Conservation (phyloP, 805 yeast species). For the Saturnispora galanensis region DNA sequence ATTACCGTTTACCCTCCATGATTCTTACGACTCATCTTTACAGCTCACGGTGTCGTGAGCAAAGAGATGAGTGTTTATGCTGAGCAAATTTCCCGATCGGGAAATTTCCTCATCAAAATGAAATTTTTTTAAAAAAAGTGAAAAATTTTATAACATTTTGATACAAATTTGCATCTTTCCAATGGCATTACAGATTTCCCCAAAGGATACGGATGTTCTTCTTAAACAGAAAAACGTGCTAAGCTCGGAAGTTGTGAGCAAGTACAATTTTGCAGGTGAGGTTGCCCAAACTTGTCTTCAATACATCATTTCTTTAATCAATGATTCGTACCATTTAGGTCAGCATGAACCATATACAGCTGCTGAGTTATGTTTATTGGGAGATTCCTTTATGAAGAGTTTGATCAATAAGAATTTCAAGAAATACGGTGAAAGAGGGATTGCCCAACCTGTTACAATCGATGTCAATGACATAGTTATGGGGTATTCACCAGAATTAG, state of each 20-base stretch:
- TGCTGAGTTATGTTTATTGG: constrained; percentile 69
- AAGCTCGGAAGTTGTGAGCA: constrained; percentile 53
- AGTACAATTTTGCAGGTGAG: constrained; percentile 84
- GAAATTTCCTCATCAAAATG: neutral
- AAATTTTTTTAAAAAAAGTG: constrained; percentile 2
- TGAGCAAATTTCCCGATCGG: neutral
- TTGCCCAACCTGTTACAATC: constrained; percentile 83
- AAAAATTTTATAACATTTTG: neutral
- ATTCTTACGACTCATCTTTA: too few species aligned
- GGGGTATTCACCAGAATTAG: constrained; percentile 84
- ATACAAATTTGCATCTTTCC: neutral
- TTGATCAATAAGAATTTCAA: constrained; percentile 53
- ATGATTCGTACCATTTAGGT: constrained; percentile 60
- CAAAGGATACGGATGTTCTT: constrained; percentile 63
- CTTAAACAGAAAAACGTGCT: constrained; percentile 65
- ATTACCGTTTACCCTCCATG: too few species aligned
- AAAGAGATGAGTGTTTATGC: neutral
- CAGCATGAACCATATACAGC: constrained; percentile 39
- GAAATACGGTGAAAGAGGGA: constrained; percentile 76
- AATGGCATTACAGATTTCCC: constrained; percentile 71
- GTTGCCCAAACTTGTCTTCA: constrained; percentile 73
- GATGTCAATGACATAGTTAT: constrained; percentile 70
- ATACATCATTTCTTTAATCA: constrained; percentile 56
- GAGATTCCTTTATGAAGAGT: constrained; percentile 64
- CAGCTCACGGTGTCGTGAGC: too few species aligned